These are phyloP conservation scores for Ramularia endophylla DNA, from an alignment of 2,329 filamentous ascomycete genomes.

Conservation along the genomic window DNA sequence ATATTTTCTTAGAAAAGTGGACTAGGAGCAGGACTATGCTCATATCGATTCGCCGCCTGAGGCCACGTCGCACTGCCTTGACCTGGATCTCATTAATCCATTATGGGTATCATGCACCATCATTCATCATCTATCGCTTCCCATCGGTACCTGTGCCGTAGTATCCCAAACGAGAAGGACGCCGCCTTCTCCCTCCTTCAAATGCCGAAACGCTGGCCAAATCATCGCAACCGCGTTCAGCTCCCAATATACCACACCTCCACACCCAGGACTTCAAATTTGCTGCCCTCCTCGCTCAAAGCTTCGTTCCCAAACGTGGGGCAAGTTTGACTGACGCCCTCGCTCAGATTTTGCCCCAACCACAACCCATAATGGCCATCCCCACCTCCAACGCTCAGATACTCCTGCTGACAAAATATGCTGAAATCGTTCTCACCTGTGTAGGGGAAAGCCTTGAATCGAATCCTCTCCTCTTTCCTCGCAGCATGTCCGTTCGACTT, in stretches of 20 bases:
- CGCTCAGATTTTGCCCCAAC: slow-evolving; percentile 80
- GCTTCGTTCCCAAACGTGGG: slow-evolving; percentile 94
- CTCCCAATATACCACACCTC: slow-evolving; percentile 89
- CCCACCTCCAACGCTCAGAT: slow-evolving; percentile 75
- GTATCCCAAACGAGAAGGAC: too few species aligned
- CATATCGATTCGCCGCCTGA: too few species aligned
- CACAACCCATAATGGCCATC: slow-evolving; percentile 91
- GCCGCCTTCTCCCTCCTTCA: too few species aligned
- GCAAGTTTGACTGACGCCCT: slow-evolving; percentile 75
- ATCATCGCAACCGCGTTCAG: too few species aligned
- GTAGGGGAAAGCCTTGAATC: slow-evolving; percentile 97
- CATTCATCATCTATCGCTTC: too few species aligned
- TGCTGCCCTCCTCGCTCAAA: slow-evolving; percentile 84
- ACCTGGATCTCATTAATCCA: too few species aligned
- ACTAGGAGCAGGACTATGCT: too few species aligned
- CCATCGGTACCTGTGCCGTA: too few species aligned
- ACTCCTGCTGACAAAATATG: slow-evolving; percentile 83
- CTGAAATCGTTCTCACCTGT: slow-evolving; percentile 95
- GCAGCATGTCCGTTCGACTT: slow-evolving; percentile 1
- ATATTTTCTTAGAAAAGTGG: too few species aligned
- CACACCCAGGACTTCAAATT: slow-evolving; percentile 85
- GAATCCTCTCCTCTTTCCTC: slow-evolving; percentile 56
- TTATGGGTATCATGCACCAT: too few species aligned
- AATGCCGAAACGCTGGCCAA: too few species aligned
- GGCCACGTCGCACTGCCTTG: too few species aligned